phyloP scores from a whole-genome alignment of 345 rosid species.

The Balakata baccata region DNA sequence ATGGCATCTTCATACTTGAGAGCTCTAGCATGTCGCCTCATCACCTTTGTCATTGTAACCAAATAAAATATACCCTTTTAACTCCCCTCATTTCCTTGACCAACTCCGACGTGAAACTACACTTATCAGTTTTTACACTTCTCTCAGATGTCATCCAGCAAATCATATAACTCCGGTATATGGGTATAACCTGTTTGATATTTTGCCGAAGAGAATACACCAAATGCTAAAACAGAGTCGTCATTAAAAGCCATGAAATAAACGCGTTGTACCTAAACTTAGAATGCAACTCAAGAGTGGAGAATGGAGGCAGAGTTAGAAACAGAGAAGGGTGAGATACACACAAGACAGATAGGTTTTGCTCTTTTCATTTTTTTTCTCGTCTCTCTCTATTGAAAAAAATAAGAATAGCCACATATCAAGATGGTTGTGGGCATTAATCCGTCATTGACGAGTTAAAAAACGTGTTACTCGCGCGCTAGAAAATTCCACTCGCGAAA shows the following conservation, averaged over 20 bases:
- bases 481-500: no score
- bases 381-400: no score
- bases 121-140: constrained; percentile 37
- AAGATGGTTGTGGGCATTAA: no score
- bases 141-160: constrained; percentile 67
- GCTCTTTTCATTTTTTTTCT: no score
- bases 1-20: constrained; percentile 53
- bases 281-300: no score
- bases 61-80: constrained; percentile 47
- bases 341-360: no score
- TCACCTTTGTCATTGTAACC: constrained; percentile 56
- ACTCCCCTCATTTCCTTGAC: constrained; percentile 48
- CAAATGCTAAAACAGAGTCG: constrained; percentile 55
- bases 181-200: constrained; percentile 57
- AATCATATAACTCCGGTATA: constrained; percentile 40
- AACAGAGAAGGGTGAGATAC: no score
- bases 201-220: constrained; percentile 79
- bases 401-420: no score
- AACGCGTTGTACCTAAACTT: constrained; percentile 10
- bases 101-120: constrained; percentile 57
- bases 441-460: no score
- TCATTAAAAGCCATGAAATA: constrained; percentile 47
- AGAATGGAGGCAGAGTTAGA: no score
- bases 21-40: constrained; percentile 66
- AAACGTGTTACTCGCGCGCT: no score